Base-by-base conservation (phyloP, 1,284 basidiomycete species). In the Sanghuangporus weigelae region DNA sequence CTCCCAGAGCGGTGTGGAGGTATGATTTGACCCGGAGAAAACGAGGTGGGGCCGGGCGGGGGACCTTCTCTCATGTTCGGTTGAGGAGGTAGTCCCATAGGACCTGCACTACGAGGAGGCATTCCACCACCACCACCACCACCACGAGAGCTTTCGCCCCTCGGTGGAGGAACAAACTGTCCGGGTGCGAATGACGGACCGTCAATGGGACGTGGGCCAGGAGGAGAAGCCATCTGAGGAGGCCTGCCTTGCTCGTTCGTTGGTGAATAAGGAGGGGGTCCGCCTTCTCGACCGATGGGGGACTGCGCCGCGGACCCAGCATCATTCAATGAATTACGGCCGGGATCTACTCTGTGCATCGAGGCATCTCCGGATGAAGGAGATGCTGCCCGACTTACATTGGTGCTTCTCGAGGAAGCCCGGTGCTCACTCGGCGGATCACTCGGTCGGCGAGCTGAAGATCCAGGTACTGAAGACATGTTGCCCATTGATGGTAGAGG, bases 401-500 rank as follows among this genome's bases (percentile, higher is more conserved):
- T 31, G n/a, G 26, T 10, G 35, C 39, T 59, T 14, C 46, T 63
- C 23, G 51, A 56, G 21, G 54, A 46, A 26, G 46, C 62, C 46
- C 63, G 36, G 56, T 59, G 63, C 31, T 64, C 58, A n/a, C 65
- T 21, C 35, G 66, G 66, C 4, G 69, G 66, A n/a, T 66, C 63
- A 23, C 65, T 67, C 35, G 65, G 64, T 38, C 60, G 68, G n/a
- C 46, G 68, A 67, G 53, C 69, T 62, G 57, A 54, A 14, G 53
- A 19, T 19, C 14, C 53, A 14, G 14, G 14, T 64, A 66, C 19
- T 63, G 63, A 68, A 67, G 35, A 68, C 67, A 31, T 68, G 66
- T 31, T 69, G 67, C 55, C 68, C 69, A 75, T 64, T 7, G 79
- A 71, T n/a, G 86, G 84, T 58, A 87, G 67, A 3, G 86, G 84